Percentiles rank a stretch among this genome's conserved stretches.
Conservation (phyloP, 2,329 filamentous ascomycete species). For the Xylariaceae sp. region DNA sequence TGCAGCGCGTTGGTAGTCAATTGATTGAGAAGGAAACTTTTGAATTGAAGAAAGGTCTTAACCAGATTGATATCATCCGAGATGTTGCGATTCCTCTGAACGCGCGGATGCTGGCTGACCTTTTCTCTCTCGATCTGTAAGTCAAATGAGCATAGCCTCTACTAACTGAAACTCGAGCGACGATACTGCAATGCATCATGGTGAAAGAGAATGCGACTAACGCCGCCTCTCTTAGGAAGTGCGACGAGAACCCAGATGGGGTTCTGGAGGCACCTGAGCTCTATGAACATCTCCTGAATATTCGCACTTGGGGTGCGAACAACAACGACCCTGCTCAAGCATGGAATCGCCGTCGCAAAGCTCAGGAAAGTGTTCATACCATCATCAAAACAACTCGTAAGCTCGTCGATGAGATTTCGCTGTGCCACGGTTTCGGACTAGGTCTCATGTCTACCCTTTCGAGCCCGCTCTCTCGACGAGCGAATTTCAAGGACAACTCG, state of each 20-base stretch:
- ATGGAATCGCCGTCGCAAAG: slow-evolving; percentile 42
- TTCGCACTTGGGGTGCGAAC: slow-evolving; percentile 44
- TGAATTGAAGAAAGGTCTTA: slow-evolving; percentile 32
- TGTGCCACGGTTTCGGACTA: slow-evolving; percentile 27
- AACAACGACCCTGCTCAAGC: slow-evolving; percentile 45
- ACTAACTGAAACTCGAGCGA: no score
- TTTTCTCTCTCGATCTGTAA: slow-evolving; percentile 50
- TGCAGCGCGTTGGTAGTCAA: slow-evolving; percentile 33
- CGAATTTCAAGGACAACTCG: slow-evolving; percentile 32
- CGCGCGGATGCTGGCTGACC: slow-evolving; percentile 50
- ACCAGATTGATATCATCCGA: slow-evolving; percentile 40
- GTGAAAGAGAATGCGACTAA: no score
- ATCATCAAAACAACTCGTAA: slow-evolving; percentile 37
- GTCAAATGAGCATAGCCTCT: no score
- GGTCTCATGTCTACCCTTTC: slow-evolving; percentile 26
- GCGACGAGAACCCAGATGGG: slow-evolving; percentile 49
- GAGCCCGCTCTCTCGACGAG: slow-evolving; percentile 27
- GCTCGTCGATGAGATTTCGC: slow-evolving; percentile 35
- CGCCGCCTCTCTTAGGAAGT: slow-evolving; percentile 37
- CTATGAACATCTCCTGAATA: slow-evolving; percentile 39
- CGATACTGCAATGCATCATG: no score
- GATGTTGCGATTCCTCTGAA: slow-evolving; percentile 59
- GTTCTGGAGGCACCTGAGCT: slow-evolving; percentile 37
- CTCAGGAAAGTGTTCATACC: slow-evolving; percentile 36
- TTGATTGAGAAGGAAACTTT: slow-evolving; percentile 40